Conservation (phyloP, 2,329 filamentous ascomycete species). For the Zalaria sp. region DNA sequence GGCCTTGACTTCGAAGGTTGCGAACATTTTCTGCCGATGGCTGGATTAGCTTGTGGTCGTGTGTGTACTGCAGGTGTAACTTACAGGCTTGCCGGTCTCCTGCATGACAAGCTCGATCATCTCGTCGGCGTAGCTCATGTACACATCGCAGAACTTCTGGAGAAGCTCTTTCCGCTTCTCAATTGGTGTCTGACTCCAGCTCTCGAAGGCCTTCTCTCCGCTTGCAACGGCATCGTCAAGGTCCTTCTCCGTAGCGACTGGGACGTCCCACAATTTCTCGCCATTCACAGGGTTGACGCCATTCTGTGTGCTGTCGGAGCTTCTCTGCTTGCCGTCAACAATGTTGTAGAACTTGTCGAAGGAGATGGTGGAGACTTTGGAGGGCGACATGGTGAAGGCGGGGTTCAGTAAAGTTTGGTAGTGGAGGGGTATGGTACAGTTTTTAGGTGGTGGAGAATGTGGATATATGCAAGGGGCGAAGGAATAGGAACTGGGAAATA, state of each 20-base stretch:
- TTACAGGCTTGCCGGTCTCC: slow-evolving; percentile 25
- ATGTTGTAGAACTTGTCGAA: slow-evolving; percentile 25
- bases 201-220: slow-evolving; percentile 22
- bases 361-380: slow-evolving; percentile 23
- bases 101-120: slow-evolving; percentile 19
- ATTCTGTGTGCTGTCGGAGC: slow-evolving; percentile 16
- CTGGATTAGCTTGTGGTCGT: slow-evolving; percentile 3
- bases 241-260: slow-evolving; percentile 22
- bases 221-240: slow-evolving; percentile 22
- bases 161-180: slow-evolving; percentile 23
- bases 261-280: slow-evolving; percentile 22
- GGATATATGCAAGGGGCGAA: no score
- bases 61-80: slow-evolving; percentile 5
- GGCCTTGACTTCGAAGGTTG: slow-evolving; percentile 24
- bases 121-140: slow-evolving; percentile 17
- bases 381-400: slow-evolving; percentile 26
- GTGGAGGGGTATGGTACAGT: neutral
- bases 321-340: slow-evolving; percentile 21
- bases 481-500: no score
- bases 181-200: slow-evolving; percentile 16
- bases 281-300: slow-evolving; percentile 21
- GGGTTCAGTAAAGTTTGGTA: neutral
- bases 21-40: slow-evolving; percentile 22
- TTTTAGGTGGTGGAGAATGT: neutral
- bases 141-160: slow-evolving; percentile 18